Evolutionary conservation across 495 filamentous ascomycete species (phyloP).

Genomic region (Choiromyces venosus): DNA sequence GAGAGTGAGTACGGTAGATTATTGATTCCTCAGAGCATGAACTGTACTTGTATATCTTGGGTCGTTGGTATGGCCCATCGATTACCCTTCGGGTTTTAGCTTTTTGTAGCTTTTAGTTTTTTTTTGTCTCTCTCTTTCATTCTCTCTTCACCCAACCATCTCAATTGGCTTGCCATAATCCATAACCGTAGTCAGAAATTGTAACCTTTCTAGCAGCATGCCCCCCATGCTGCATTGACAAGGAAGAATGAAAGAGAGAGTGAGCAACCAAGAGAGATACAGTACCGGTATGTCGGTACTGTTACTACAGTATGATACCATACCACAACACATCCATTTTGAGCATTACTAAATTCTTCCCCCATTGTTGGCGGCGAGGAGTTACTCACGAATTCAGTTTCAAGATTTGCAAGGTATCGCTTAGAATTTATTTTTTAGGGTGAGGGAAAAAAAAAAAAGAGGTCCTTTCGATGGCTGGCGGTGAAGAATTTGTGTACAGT

Average conservation of each 20-base stretch:
- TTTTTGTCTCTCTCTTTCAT: not conserved
- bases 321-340: not conserved
- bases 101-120: not conserved
- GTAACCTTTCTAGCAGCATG: not conserved
- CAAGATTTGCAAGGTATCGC: not conserved
- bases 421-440: not conserved
- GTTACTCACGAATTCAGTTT: not conserved
- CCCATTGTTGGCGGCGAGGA: not conserved
- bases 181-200: not conserved
- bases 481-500: not conserved
- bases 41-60: not conserved
- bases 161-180: not conserved
- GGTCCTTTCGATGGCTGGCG: not conserved
- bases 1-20: not conserved
- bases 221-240: not conserved
- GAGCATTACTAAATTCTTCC: not conserved
- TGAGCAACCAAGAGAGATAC: not conserved
- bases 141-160: not conserved
- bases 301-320: not conserved
- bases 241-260: not conserved
- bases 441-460: not conserved
- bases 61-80: not conserved
- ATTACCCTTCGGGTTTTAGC: not conserved
- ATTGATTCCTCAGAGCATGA: not conserved
- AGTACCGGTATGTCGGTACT: too few relatives aligned